Evolutionary conservation across 352 stramenopile species (phyloP).

Genomic region (Phytophthora nicotianae): DNA sequence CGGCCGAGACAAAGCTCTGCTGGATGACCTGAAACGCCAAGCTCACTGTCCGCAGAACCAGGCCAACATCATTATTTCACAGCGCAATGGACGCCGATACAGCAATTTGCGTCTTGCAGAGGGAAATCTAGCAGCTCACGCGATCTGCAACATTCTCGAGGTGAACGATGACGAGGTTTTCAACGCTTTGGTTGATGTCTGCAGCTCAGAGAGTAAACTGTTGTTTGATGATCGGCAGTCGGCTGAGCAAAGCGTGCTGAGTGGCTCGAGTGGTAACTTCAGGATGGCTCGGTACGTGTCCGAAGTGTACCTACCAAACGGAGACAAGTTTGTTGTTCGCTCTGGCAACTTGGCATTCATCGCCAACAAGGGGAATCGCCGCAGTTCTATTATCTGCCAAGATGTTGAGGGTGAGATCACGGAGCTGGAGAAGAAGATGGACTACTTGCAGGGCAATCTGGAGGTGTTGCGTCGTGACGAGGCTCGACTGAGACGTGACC

Average conservation of each 20-base stretch:
- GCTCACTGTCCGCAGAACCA: slow-evolving; percentile 60
- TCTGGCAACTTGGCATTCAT: slow-evolving; percentile 77
- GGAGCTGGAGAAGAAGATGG: slow-evolving; percentile 50
- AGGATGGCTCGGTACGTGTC: slow-evolving; percentile 59
- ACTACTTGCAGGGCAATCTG: slow-evolving; percentile 40
- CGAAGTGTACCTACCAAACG: slow-evolving; percentile 65
- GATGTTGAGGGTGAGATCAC: slow-evolving; percentile 60
- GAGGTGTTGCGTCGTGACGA: slow-evolving; percentile 55
- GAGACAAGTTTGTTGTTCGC: slow-evolving; percentile 77
- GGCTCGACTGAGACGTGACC: slow-evolving; percentile 35
- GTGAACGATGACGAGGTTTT: slow-evolving; percentile 74
- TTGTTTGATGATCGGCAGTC: slow-evolving; percentile 56
- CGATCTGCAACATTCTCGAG: slow-evolving; percentile 73
- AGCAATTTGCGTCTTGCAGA: slow-evolving; percentile 48
- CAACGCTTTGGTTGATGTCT: slow-evolving; percentile 74
- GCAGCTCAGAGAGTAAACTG: slow-evolving; percentile 69
- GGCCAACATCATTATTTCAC: slow-evolving; percentile 70
- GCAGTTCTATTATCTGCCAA: slow-evolving; percentile 66
- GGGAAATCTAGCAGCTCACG: slow-evolving; percentile 45
- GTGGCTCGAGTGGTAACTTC: slow-evolving; percentile 50
- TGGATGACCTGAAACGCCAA: slow-evolving; percentile 71
- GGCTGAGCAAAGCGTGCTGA: slow-evolving; percentile 54
- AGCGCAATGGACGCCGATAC: slow-evolving; percentile 53
- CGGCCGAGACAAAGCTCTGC: slow-evolving; percentile 64
- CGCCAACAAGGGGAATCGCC: slow-evolving; percentile 57